Conservation (phyloP, 2,329 filamentous ascomycete genomes). For the Ascosphaera aggregata region DNA sequence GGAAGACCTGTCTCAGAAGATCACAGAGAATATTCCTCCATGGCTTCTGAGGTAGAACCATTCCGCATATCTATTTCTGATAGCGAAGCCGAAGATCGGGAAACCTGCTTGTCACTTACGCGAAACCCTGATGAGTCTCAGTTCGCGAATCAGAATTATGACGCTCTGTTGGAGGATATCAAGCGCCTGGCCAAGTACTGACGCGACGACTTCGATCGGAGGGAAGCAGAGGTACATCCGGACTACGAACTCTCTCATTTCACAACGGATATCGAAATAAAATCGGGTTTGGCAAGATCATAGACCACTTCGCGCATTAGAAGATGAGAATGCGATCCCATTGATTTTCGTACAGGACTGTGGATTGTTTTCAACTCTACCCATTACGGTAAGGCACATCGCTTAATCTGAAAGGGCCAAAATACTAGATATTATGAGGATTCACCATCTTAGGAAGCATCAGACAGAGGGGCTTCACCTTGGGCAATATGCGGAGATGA, state of each 20-base stretch:
- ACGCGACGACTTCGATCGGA: constrained; percentile 36
- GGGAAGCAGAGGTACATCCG: constrained; percentile 31
- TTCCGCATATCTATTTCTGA: constrained; percentile 31
- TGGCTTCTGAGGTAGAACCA: constrained; percentile 6
- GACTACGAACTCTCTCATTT: constrained; percentile 37
- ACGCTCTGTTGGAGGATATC: constrained; percentile 35
- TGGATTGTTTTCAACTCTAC: too few species aligned
- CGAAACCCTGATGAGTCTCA: constrained; percentile 35
- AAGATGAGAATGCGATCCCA: constrained; percentile 32
- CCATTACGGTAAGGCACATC: too few species aligned
- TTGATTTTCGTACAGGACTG: constrained; percentile 46
- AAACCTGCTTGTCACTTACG: constrained; percentile 29
- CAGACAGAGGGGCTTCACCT: constrained; percentile 26
- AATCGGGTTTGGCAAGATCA: constrained; percentile 36
- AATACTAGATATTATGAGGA: constrained; percentile 31
- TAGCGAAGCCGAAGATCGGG: constrained; percentile 27
- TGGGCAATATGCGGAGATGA: constrained; percentile 38
- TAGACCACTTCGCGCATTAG: constrained; percentile 43
- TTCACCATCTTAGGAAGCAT: constrained; percentile 30
- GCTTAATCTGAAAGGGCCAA: too few species aligned
- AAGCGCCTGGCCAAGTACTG: constrained; percentile 35
- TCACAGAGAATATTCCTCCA: background rate
- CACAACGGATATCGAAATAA: constrained; percentile 18
- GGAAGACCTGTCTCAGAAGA: too few species aligned
- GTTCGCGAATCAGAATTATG: constrained; percentile 30